Conservation (phyloP, 805 yeast genomes). For the Pichia gijzeniarum region DNA sequence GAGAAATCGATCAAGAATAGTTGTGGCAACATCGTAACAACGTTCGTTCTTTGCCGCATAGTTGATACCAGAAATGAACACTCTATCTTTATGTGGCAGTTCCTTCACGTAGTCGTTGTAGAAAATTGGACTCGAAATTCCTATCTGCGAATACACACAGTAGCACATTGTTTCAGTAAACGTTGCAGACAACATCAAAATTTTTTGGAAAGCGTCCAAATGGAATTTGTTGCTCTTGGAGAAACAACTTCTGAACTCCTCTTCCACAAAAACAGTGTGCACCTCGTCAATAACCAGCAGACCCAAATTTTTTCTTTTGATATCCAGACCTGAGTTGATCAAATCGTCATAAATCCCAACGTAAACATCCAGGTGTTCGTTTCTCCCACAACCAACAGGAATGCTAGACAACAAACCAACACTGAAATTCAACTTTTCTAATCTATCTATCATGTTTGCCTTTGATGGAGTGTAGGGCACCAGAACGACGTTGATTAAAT, state of each 20-base stretch:
- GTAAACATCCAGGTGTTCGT: neutral
- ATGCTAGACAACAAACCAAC: neutral
- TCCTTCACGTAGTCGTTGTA: neutral
- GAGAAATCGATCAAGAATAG: neutral
- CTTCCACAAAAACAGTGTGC: neutral
- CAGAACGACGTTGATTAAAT: neutral
- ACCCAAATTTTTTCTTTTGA: neutral
- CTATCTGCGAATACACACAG: neutral
- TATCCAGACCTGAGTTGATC: neutral
- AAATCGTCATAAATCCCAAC: neutral
- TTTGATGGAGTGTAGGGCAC: neutral
- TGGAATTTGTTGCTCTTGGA: neutral
- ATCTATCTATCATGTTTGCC: neutral
- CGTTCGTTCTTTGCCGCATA: too few relatives aligned
- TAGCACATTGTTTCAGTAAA: too few relatives aligned
- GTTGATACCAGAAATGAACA: neutral
- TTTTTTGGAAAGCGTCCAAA: neutral
- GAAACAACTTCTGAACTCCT: neutral
- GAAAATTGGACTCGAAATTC: neutral
- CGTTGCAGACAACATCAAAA: neutral
- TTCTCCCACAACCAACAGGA: neutral
- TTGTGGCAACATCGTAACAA: neutral
- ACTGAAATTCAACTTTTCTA: neutral
- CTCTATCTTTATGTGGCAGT: neutral
- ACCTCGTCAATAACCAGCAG: neutral